Evolutionary conservation across 352 stramenopile genomes (phyloP).

Genomic region (Pythium rhizo-oryzae): DNA sequence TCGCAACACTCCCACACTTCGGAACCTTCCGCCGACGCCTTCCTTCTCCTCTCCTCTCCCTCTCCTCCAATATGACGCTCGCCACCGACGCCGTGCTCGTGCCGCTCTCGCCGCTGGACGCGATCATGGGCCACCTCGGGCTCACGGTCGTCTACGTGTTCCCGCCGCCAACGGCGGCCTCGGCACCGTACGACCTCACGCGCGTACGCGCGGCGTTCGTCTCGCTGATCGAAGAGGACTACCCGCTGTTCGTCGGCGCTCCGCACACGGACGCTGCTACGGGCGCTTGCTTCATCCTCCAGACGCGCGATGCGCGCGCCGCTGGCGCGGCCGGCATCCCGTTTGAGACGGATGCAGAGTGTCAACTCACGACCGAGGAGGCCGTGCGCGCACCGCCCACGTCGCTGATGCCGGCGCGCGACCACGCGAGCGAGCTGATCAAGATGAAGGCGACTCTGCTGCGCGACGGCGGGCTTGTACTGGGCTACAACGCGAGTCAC

Average conservation of each 20-base stretch:
- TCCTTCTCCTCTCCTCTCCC: too few species aligned
- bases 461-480: slow-evolving; percentile 46
- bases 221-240: slow-evolving; percentile 46
- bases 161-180: slow-evolving; percentile 24
- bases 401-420: slow-evolving; percentile 38
- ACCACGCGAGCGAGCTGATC: slow-evolving; percentile 30
- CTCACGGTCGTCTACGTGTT: slow-evolving; percentile 66
- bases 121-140: slow-evolving; percentile 44
- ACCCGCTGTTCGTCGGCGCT: slow-evolving; percentile 44
- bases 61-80: background rate
- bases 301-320: slow-evolving; percentile 13
- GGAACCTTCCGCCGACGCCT: too few species aligned
- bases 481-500: slow-evolving; percentile 52
- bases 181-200: slow-evolving; percentile 39
- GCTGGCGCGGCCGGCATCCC: slow-evolving; percentile 31
- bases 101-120: slow-evolving; percentile 52
- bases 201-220: slow-evolving; percentile 41
- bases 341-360: slow-evolving; percentile 37
- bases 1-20: background rate
- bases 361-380: slow-evolving; percentile 35
- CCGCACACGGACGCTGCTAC: slow-evolving; percentile 32
- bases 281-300: slow-evolving; percentile 40
- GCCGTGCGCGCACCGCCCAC: slow-evolving; percentile 37
- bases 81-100: slow-evolving; percentile 4
- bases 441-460: slow-evolving; percentile 45